Evolutionary conservation across 2,329 filamentous ascomycete genomes (phyloP).

Genomic region (Fusarium zealandicum): DNA sequence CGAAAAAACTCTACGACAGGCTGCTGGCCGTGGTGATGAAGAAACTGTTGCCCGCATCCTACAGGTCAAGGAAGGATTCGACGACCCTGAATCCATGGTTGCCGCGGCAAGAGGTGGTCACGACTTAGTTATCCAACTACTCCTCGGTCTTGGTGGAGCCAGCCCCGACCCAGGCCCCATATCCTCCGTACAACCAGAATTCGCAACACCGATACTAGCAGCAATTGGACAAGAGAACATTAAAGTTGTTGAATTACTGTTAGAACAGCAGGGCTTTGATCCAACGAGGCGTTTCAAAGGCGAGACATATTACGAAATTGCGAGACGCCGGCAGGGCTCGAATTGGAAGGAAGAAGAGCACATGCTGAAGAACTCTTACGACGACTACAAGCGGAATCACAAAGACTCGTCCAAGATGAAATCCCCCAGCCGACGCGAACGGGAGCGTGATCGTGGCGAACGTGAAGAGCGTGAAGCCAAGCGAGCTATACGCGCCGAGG

Average conservation of each 20-base stretch:
- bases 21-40: conserved; percentile 67
- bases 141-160: conserved; percentile 71
- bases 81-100: conserved; percentile 87
- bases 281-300: conserved; percentile 80
- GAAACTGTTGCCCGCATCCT: conserved; percentile 68
- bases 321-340: conserved; percentile 80
- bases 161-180: conserved; percentile 75
- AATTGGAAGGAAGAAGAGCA: conserved; percentile 90
- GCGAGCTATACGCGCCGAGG: conserved; percentile 53
- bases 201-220: conserved; percentile 90
- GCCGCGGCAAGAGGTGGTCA: conserved; percentile 93
- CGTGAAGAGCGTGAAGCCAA: conserved; percentile 55
- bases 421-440: conserved; percentile 57
- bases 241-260: conserved; percentile 80
- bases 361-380: conserved; percentile 77
- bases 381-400: conserved; percentile 65
- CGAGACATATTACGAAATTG: conserved; percentile 86
- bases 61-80: conserved; percentile 65
- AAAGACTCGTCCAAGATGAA: conserved; percentile 58
- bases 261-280: conserved; percentile 81
- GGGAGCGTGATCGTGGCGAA: conserved; percentile 52
- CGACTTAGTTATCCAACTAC: conserved; percentile 81
- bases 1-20: conserved; percentile 66
- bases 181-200: conserved; percentile 66
- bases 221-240: conserved; percentile 91